Base-by-base conservation (phyloP, 768 basidiomycete species). In the Suillus lakei region DNA sequence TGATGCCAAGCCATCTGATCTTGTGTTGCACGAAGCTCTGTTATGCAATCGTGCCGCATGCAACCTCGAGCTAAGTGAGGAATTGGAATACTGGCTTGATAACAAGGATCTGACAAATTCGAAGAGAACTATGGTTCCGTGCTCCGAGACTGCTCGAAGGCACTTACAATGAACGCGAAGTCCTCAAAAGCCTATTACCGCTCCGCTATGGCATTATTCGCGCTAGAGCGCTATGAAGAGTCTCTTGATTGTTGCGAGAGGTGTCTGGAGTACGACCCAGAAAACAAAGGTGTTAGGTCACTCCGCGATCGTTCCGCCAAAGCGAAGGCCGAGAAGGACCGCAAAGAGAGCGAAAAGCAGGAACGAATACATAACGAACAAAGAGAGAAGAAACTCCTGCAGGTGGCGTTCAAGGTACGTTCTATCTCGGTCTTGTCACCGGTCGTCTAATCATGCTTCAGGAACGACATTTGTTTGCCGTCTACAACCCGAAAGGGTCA, bases 1-100 rank as follows among this genome's bases (percentile, higher is more conserved):
- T 30, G 93, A 96, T 63, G 93, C 91, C 23, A 88, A 92, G 64
- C 93, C 96, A 12, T 85, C 86, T 32, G 88, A 93, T 68, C 63
- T 68, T 9, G 66, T 69, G 16, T 70, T 94, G 12, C 80, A 80
- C 53, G 91, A 91, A 68, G 89, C 89, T 0, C 81, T 99, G 26
- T 80, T 93, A 51, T 88, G 90, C 73, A 99, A 99, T 77, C 87
- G 96, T 48, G 95, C 97, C 5, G 96, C 95, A 8, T 96, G 94
- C 68, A 96, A 99, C 73, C 83, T 99, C 21, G 93, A 94, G 74
- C 84, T 96, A 23, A 80, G 95, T 95, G 69, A 72, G 91, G 74
- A 30, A 38, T 21, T 64, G 16, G 43, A 5, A 28, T 59, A 36
- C 28, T 32, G 30, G 54, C 13, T 64, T 66, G 5, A 53, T 4